These are phyloP conservation scores for Mycena pura DNA, from an alignment of 768 basidiomycete genomes.

Conservation along the genomic window DNA sequence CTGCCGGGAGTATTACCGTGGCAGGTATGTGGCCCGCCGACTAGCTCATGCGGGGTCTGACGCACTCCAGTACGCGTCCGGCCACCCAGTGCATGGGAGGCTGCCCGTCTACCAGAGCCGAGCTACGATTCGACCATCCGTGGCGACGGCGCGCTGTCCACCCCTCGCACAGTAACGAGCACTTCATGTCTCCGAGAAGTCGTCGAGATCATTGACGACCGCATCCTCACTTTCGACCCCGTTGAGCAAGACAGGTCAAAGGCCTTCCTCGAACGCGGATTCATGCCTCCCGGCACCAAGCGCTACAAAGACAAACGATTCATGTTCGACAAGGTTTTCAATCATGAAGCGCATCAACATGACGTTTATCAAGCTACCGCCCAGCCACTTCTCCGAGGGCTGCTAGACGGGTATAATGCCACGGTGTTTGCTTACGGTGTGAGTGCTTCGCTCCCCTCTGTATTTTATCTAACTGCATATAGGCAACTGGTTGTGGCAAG, in stretches of 20 bases:
- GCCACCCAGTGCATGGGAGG: slow-evolving; percentile 86
- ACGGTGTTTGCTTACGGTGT: slow-evolving; percentile 99
- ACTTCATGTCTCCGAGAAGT: slow-evolving; percentile 73
- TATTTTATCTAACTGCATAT: slow-evolving; percentile 16
- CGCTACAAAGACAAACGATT: slow-evolving; percentile 97
- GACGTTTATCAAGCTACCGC: slow-evolving; percentile 90
- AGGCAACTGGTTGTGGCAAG: slow-evolving; percentile 99
- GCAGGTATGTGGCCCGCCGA: slow-evolving; percentile 59
- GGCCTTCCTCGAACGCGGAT: slow-evolving; percentile 85
- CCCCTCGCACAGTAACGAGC: slow-evolving; percentile 61
- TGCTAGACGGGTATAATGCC: slow-evolving; percentile 94
- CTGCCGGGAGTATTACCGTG: slow-evolving; percentile 87
- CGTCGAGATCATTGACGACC: slow-evolving; percentile 91
- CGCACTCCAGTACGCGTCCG: slow-evolving; percentile 81
- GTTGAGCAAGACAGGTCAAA: slow-evolving; percentile 84
- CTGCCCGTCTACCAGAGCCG: slow-evolving; percentile 80
- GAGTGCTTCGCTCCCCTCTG: slow-evolving; percentile 39
- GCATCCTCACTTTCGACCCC: slow-evolving; percentile 95
- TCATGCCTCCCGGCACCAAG: slow-evolving; percentile 85
- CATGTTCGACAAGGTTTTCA: slow-evolving; percentile 95
- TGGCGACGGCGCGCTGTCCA: slow-evolving; percentile 86
- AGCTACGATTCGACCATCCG: slow-evolving; percentile 74
- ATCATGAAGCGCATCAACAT: slow-evolving; percentile 78
- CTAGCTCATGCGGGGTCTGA: slow-evolving; percentile 28
- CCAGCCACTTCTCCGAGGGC: slow-evolving; percentile 80